Evolutionary conservation across 2,329 filamentous ascomycete genomes (phyloP), one percentile per base, ranked within the genome.

Genomic region (Hypocrella siamensis): DNA sequence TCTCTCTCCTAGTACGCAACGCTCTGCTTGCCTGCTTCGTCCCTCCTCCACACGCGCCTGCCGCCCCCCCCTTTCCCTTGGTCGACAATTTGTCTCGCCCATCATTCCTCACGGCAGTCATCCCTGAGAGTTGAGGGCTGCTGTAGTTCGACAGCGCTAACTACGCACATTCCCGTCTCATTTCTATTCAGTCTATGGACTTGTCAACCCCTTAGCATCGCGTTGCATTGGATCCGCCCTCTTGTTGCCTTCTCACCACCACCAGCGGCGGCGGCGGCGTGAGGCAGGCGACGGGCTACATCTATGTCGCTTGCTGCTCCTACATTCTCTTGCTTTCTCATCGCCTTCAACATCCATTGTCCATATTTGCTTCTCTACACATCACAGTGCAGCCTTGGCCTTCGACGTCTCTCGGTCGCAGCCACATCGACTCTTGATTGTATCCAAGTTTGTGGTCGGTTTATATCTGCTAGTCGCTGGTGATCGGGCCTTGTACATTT

Each of bases 101-200:
- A 37, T 47, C 52, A 55, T 54, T 54, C 52, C 48, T 46, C 41
- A 36, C 35, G 33, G 39, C 36, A 30, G 37, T 38, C 38, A 46
- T 49, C 49, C 51, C 48, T 52, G 39, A 34, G 35, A 28, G 26
- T 40, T 38, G 39, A 46, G 41, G 43, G 44, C 36, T 40, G 36
- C 37, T 36, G 22, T 21, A 32, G 32, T 16, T 34, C 31, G 36
- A 32, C 38, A 31, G 30, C 33, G 14, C 35, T 31, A 34, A 19
- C 30, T 31, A 26, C 33, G 33, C 36, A 31, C 40, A 40, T 40
- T 40, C 32, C 32, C 31, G 29, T 19, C 31, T 31, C 25, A 25
- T 17, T 31, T 10, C 21, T 27, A 30, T 21, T 25, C 33, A 14
- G 16, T 26, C 26, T 10, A 34, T 31, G 27, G 32, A 30, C 18